Evolutionary conservation across 2,329 filamentous ascomycete species (phyloP), one percentile per base, ranked within the genome.

Genomic region (Periconia sp.): DNA sequence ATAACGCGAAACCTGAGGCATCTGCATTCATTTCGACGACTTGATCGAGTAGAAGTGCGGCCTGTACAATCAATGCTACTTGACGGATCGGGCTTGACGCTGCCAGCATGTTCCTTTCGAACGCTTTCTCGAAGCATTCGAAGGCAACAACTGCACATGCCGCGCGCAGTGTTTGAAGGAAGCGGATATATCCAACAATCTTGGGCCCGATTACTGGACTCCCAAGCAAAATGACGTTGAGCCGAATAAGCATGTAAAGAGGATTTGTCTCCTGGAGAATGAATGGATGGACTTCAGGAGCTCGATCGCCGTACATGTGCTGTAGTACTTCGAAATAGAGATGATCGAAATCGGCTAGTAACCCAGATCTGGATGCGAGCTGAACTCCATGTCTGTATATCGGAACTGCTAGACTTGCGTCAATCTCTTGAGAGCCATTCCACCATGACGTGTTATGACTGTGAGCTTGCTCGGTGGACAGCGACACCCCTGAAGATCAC

Each of bases 31-130:
- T 47, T 28, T 44, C 40, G 16, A 45, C n/a, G 8, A 51, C 43
- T 19, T 48, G 48, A 21, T 51, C 48, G 4, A 51, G 40, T 10
- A 51, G 36, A 7, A 51, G 31, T 12, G 43, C 31, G 36, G 28
- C 29, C 25, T 48, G 40, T 10, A 51, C 12, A 9, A 48, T 45
- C 23, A 51, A 17, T 37, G 44, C 40, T 25, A 11, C 13, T 33
- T 48, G 36, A 15, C 48, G 39, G 11, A 10, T 29, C 12, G 12
- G 15, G 19, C 17, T 41, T 21, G 48, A 44, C 6, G 9, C 21
- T 5, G 32, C 36, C 22, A 41, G 24, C 6, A 24, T 32, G n/a
- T 37, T 37, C 12, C 48, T 30, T 16, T 48, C 37, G 4, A 51
- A 26, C 5, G 40, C 40, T 36, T 36, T 47, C 19, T 26, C 36